A percentile compares a stretch with the other conserved stretches of the same genome.
Conservation (phyloP, 2,329 filamentous ascomycete genomes). For the Fonsecaea pugnacius region DNA sequence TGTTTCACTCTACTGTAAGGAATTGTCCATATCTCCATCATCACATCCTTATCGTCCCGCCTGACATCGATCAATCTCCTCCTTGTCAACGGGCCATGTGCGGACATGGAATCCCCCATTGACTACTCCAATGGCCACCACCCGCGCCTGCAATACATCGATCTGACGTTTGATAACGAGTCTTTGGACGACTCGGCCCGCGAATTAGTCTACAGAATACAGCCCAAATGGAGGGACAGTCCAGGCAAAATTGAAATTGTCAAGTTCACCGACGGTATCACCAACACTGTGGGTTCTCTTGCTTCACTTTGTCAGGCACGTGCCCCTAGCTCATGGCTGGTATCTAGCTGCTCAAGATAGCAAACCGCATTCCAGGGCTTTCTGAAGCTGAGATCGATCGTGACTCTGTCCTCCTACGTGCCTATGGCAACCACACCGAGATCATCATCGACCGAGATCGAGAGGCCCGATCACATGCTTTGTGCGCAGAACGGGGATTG, state of each 20-base stretch:
- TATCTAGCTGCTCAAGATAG: constrained; percentile 56
- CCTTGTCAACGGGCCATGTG: constrained; percentile 18
- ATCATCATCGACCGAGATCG: constrained; percentile 92
- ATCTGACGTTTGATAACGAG: constrained; percentile 75
- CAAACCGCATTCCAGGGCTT: constrained; percentile 62
- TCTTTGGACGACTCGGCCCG: constrained; percentile 80
- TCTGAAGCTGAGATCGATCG: constrained; percentile 78
- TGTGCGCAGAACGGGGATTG: constrained; percentile 80
- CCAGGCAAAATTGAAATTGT: constrained; percentile 80
- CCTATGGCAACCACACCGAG: constrained; percentile 92
- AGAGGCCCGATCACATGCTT: constrained; percentile 73
- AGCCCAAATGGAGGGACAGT: constrained; percentile 78
- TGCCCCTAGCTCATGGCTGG: constrained; percentile 36
- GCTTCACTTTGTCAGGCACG: constrained; percentile 28
- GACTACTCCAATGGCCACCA: constrained; percentile 23
- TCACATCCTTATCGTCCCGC: neutral
- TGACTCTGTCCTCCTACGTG: constrained; percentile 84
- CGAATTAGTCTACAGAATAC: constrained; percentile 75
- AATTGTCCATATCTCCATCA: neutral
- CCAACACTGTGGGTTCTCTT: constrained; percentile 72
- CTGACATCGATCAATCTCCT: neutral
- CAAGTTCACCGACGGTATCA: constrained; percentile 96
- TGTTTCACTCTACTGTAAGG: neutral
- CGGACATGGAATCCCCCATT: constrained; percentile 24
- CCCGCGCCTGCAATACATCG: constrained; percentile 57